phyloP scores from a whole-genome alignment of 2,329 filamentous ascomycete genomes.

The Graphilbum sp. region DNA sequence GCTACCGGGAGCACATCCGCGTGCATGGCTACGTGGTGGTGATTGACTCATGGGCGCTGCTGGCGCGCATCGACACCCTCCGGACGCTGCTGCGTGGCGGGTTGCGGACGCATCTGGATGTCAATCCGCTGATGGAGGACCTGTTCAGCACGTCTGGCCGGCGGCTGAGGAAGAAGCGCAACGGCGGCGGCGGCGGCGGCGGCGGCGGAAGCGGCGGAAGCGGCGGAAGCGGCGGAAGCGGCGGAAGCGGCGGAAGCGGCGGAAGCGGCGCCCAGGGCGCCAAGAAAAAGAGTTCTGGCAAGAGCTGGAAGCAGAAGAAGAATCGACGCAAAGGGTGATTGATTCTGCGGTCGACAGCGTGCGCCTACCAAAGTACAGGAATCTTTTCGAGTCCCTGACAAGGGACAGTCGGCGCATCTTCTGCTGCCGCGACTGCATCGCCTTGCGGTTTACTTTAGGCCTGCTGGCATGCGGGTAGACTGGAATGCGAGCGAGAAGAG shows the following conservation, averaged over 20 bases:
- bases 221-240: neutral
- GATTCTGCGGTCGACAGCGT: too few species aligned
- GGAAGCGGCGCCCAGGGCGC: too few species aligned
- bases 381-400: too few species aligned
- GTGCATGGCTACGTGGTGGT: slow-evolving; percentile 26
- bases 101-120: slow-evolving; percentile 21
- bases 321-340: too few species aligned
- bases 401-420: too few species aligned
- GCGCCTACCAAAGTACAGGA: too few species aligned
- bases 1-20: slow-evolving; percentile 34
- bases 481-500: neutral
- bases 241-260: too few species aligned
- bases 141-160: slow-evolving; percentile 12
- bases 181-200: neutral
- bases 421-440: too few species aligned
- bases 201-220: neutral
- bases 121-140: slow-evolving; percentile 22
- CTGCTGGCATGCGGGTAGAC: neutral
- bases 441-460: too few species aligned
- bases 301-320: neutral
- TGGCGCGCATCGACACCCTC: slow-evolving; percentile 29
- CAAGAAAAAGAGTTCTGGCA: too few species aligned
- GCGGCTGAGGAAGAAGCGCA: neutral
- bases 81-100: slow-evolving; percentile 31
- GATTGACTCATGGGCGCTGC: slow-evolving; percentile 35